These are phyloP conservation scores for Alternaria brassicae DNA, from an alignment of 2,329 filamentous ascomycete genomes.

Conservation along the genomic window DNA sequence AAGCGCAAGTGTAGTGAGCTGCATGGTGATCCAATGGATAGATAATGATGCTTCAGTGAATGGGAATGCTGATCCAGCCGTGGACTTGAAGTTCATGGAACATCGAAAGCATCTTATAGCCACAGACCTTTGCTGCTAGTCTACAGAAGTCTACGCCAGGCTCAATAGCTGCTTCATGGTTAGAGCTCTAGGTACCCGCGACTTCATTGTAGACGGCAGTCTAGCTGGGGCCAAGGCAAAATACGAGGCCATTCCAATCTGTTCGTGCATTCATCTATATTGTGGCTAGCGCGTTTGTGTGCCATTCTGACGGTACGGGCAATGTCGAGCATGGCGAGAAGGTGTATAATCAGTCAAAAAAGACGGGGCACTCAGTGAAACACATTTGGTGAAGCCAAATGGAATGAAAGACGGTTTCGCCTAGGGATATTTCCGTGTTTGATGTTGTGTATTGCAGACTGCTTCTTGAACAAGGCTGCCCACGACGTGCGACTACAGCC, in stretches of 20 bases:
- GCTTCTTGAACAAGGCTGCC: not conserved
- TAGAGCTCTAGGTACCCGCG: constrained; percentile 3
- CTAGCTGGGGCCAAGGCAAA: constrained; percentile 10
- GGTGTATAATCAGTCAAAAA: not conserved
- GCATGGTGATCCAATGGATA: constrained; percentile 23
- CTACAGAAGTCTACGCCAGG: not conserved
- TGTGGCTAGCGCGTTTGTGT: constrained; percentile 9
- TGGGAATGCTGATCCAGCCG: not conserved
- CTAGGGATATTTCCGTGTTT: not conserved
- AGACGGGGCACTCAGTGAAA: not conserved
- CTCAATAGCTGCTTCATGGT: not conserved
- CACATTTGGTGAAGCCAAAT: not conserved
- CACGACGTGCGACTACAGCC: not conserved
- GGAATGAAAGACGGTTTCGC: not conserved
- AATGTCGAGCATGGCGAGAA: not conserved
- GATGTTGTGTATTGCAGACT: not conserved
- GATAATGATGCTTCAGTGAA: not conserved
- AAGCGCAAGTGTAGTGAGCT: constrained; percentile 21
- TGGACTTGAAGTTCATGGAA: not conserved
- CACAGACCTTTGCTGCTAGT: not conserved
- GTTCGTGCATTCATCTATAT: constrained; percentile 16
- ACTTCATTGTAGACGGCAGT: constrained; percentile 8
- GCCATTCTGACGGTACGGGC: constrained; percentile 2
- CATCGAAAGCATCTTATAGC: constrained; percentile 16
- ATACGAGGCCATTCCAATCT: constrained; percentile 20